Evolutionary conservation across 2,329 filamentous ascomycete genomes (phyloP), one percentile per base, ranked within the genome.

Genomic region (Trichoderma citrinoviride): DNA sequence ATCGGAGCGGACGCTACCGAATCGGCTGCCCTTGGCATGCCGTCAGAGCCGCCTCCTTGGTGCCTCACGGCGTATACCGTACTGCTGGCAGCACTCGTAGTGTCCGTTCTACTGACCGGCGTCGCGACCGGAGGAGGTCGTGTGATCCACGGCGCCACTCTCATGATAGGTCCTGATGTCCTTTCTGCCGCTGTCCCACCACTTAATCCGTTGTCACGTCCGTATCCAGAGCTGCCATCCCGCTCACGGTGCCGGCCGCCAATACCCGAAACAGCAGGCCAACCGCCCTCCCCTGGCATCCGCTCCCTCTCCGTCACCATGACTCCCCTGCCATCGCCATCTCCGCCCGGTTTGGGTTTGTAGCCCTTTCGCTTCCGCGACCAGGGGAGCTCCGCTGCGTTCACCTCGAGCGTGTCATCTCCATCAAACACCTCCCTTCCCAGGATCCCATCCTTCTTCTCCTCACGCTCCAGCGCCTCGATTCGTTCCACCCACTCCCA

Each of bases 401-500:
- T 81, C 17, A 82, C 78, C 56, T 94, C 91, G 43, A 96, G 82
- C 89, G 95, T 96, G 73, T 97, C 93, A 71, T 97, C 93, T 3
- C 93, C 93, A 70, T 97, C 93, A 72, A 96, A 97, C 0, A 97
- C 88, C 73, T 97, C 93, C 68, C 93, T 83, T 3, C 93, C 93
- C 1, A 97, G 79, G 63, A 97, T 96, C 0, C 93, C 93, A 71
- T 96, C 93, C 77, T 96, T 96, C 77, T 93, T 92, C 75, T 97
- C 93, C 75, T 97, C 93, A 70, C 93, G 87, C 79, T 97, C 93
- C 67, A 97, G 77, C 0, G 93, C 92, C 75, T 97, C 93, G 55
- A 97, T 97, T 27, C 93, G 86, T 77, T 97, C 93, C 3, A 97
- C 93, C 93, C 93, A 97, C 77, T 97, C 93, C 93, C 93, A 97